Percentiles rank a stretch among this genome's conserved stretches.
Evolutionary conservation across 495 filamentous ascomycete species (phyloP).

Genomic region (Extremus antarcticus): DNA sequence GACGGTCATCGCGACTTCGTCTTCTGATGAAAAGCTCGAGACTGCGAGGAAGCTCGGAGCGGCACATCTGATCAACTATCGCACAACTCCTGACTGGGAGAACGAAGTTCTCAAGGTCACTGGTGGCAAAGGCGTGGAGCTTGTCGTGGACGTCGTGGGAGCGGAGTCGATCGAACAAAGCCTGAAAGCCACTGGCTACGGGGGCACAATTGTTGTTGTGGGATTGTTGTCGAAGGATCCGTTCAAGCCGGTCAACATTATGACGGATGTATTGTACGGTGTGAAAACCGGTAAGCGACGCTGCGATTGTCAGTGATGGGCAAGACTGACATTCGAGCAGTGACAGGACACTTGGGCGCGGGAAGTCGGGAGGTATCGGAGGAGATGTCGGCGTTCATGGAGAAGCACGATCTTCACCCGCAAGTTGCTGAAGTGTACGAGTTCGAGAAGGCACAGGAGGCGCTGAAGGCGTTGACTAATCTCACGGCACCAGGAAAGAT

Average conservation of each 20-base stretch:
- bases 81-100: slow-evolving; percentile 33
- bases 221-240: slow-evolving; percentile 8
- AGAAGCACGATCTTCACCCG: slow-evolving; percentile 23
- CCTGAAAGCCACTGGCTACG: slow-evolving; percentile 8
- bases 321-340: slow-evolving; percentile 7
- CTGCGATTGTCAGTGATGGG: slow-evolving; percentile 18
- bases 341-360: slow-evolving; percentile 12
- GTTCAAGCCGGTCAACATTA: slow-evolving; percentile 4
- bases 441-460: slow-evolving; percentile 30
- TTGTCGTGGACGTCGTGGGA: slow-evolving; percentile 41
- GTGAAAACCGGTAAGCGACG: slow-evolving; percentile 16
- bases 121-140: slow-evolving; percentile 30
- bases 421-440: slow-evolving; percentile 23
- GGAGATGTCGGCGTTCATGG: slow-evolving; percentile 23
- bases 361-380: slow-evolving; percentile 11
- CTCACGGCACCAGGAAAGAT: slow-evolving; percentile 36
- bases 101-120: slow-evolving; percentile 31
- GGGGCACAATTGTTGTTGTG: slow-evolving; percentile 6
- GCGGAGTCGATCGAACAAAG: slow-evolving; percentile 34
- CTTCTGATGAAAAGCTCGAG: slow-evolving; percentile 34
- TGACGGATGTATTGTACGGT: slow-evolving; percentile 11
- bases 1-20: slow-evolving; percentile 38
- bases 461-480: slow-evolving; percentile 34
- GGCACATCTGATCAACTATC: slow-evolving; percentile 36
- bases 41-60: slow-evolving; percentile 34